These are phyloP conservation scores for Cephaloascus fragrans DNA, from an alignment of 805 yeast genomes.

Conservation along the genomic window DNA sequence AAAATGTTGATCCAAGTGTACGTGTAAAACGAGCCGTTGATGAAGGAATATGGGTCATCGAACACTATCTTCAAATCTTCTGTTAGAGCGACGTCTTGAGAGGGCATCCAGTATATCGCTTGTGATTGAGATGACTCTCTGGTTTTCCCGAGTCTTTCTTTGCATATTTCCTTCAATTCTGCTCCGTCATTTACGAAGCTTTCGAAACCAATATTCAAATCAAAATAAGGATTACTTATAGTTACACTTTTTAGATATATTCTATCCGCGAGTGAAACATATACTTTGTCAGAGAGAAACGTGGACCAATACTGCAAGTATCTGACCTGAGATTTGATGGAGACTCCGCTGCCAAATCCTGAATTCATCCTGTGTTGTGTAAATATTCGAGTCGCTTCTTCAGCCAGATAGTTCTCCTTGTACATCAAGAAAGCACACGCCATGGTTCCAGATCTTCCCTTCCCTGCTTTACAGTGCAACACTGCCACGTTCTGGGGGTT, in stretches of 20 bases:
- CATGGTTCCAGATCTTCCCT: constrained; percentile 82
- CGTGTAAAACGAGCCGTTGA: constrained; percentile 7
- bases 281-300: neutral
- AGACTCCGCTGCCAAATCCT: constrained; percentile 56
- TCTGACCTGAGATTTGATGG: constrained; percentile 59
- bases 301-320: constrained; percentile 48
- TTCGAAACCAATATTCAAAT: neutral
- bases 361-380: constrained; percentile 46
- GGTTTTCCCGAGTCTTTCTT: too few relatives aligned
- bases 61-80: neutral
- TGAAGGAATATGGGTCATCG: neutral
- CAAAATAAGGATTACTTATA: neutral
- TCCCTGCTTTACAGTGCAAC: constrained; percentile 85
- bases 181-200: neutral
- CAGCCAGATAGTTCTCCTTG: constrained; percentile 19
- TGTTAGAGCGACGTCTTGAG: neutral
- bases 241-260: neutral
- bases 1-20: constrained; percentile 33
- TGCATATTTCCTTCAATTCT: neutral
- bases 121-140: too few relatives aligned
- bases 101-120: neutral
- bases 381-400: constrained; percentile 42
- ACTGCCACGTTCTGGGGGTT: constrained; percentile 42
- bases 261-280: neutral
- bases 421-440: constrained; percentile 64